Conservation (phyloP, 225 moss, liverwort and hornwort species). For the Anthoceros angustus region DNA sequence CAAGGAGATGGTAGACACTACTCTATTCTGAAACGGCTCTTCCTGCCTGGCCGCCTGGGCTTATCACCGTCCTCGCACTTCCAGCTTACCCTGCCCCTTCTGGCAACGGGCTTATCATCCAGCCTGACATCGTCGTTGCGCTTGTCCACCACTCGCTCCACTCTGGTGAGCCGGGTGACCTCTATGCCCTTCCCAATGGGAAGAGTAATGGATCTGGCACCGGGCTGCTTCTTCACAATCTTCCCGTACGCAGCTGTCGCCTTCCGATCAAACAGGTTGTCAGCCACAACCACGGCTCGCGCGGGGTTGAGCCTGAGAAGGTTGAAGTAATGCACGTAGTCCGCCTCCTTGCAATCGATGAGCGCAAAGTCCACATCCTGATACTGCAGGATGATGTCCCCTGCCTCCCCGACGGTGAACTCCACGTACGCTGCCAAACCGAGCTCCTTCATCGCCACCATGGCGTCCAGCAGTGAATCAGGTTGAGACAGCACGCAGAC, state of each 20-base stretch:
- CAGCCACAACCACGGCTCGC: constrained; percentile 74
- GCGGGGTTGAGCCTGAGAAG: constrained; percentile 42
- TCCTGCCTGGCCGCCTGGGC: neutral
- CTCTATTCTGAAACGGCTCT: constrained; percentile 4
- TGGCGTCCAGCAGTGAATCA: constrained; percentile 51
- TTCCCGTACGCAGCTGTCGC: constrained; percentile 49
- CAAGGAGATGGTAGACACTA: neutral
- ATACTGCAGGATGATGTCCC: constrained; percentile 46
- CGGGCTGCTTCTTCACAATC: constrained; percentile 51
- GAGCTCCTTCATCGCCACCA: constrained; percentile 73
- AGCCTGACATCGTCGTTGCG: neutral
- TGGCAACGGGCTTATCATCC: neutral
- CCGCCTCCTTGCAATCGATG: constrained; percentile 54
- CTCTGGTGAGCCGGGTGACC: constrained; percentile 51
- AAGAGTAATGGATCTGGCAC: constrained; percentile 58
- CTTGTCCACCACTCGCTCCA: constrained; percentile 9
- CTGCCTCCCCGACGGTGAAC: constrained; percentile 58
- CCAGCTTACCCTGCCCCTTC: neutral
- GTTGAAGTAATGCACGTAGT: constrained; percentile 48
- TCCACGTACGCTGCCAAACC: constrained; percentile 66
- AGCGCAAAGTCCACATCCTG: constrained; percentile 61
- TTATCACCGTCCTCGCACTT: neutral
- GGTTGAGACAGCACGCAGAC: constrained; percentile 58
- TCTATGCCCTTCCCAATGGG: constrained; percentile 82
- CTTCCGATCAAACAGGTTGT: constrained; percentile 60